These are phyloP conservation scores for Saprolegnia diclina DNA, from an alignment of 352 stramenopile genomes.

Conservation along the genomic window DNA sequence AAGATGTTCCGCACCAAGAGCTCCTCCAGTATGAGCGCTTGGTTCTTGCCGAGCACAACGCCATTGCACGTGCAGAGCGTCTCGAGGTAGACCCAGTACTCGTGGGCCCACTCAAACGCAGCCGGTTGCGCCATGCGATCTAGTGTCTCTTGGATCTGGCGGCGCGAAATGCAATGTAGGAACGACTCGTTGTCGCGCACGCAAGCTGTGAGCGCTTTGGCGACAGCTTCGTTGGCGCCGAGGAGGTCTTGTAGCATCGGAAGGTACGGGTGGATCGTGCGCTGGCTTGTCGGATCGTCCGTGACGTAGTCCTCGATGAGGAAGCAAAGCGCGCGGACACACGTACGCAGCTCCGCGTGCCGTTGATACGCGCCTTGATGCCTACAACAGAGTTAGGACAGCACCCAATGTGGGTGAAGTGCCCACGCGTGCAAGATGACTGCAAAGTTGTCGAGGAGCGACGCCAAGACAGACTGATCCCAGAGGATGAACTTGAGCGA, in stretches of 20 bases:
- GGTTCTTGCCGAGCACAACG: neutral
- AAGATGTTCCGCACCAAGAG: neutral
- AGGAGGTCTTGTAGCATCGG: neutral
- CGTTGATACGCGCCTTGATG: neutral
- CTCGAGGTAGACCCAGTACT: neutral
- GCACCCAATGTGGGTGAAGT: too few relatives aligned
- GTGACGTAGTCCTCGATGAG: neutral
- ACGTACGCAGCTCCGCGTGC: neutral
- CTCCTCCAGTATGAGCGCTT: neutral
- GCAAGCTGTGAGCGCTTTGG: neutral
- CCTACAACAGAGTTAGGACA: neutral
- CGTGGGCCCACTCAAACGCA: neutral
- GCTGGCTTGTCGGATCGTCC: neutral
- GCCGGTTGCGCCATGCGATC: neutral
- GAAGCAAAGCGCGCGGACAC: neutral
- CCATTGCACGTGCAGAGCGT: neutral
- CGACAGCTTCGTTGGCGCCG: neutral
- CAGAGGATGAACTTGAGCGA: neutral
- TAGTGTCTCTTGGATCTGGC: neutral
- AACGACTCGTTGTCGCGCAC: neutral
- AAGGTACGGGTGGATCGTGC: neutral
- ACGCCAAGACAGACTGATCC: neutral
- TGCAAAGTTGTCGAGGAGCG: neutral
- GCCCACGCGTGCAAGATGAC: neutral
- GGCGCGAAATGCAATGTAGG: neutral